These are phyloP conservation scores for Macrophomina phaseolina DNA, from an alignment of 2,329 filamentous ascomycete species.

Conservation along the genomic window DNA sequence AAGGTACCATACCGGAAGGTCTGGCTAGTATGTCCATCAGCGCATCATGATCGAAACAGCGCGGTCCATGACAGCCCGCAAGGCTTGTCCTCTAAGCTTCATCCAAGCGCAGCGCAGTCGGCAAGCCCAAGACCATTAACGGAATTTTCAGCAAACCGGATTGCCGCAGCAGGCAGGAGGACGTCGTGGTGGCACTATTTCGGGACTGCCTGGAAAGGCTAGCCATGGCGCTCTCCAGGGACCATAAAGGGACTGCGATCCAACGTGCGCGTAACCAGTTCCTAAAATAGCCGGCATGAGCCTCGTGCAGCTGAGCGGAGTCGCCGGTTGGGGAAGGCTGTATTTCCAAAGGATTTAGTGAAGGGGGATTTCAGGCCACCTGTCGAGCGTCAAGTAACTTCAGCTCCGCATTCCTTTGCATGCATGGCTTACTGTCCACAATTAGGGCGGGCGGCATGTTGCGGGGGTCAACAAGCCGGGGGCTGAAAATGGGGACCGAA, in stretches of 20 bases:
- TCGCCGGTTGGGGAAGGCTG: background rate
- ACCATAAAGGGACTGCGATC: background rate
- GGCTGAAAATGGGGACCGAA: background rate
- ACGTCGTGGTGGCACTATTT: background rate
- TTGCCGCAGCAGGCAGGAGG: constrained; percentile 10
- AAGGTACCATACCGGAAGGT: no score
- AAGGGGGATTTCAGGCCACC: background rate
- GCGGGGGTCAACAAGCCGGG: background rate
- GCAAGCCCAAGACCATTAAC: background rate
- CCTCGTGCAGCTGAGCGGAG: background rate
- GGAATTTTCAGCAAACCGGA: background rate
- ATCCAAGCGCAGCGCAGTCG: background rate
- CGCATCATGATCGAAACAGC: background rate
- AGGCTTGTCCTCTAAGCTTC: background rate
- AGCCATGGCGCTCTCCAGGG: background rate
- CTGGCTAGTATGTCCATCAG: no score
- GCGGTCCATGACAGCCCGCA: background rate
- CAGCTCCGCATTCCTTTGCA: background rate
- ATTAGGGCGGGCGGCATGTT: constrained; percentile 1
- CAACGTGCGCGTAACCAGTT: background rate
- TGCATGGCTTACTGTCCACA: background rate
- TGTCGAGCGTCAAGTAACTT: background rate
- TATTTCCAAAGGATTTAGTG: background rate
- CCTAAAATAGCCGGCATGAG: background rate
- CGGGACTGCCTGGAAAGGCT: background rate